phyloP scores from a whole-genome alignment of 495 filamentous ascomycete species.

The Hypoxylon trugodes region DNA sequence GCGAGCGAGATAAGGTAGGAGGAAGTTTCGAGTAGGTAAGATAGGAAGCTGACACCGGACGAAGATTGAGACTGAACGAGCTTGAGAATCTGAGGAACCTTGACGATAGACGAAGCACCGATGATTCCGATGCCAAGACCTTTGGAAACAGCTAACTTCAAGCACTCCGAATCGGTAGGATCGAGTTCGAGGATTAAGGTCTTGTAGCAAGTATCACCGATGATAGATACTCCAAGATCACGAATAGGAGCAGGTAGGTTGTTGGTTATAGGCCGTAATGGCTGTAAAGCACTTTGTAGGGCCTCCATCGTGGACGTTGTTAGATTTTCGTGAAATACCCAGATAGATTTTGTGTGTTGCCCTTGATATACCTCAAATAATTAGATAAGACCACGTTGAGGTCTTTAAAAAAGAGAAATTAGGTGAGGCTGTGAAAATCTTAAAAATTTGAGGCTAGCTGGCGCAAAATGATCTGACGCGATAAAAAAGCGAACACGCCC shows the following conservation, averaged over 20 bases:
- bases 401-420: not conserved
- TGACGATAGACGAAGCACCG: constrained; percentile 85
- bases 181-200: constrained; percentile 82
- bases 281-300: constrained; percentile 73
- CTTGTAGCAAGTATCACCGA: constrained; percentile 86
- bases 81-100: constrained; percentile 95
- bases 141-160: constrained; percentile 89
- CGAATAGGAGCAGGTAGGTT: constrained; percentile 80
- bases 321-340: not conserved
- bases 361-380: not conserved
- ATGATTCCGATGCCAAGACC: constrained; percentile 92
- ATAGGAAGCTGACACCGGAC: constrained; percentile 84
- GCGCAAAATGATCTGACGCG: constrained; percentile 24
- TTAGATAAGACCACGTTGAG: constrained; percentile 2
- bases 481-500: constrained; percentile 14
- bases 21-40: constrained; percentile 89
- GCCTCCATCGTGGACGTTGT: constrained; percentile 53
- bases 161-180: constrained; percentile 73
- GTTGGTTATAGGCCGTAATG: constrained; percentile 80
- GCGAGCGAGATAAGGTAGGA: constrained; percentile 84
- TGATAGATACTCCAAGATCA: constrained; percentile 76
- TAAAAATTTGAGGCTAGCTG: constrained; percentile 1
- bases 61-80: constrained; percentile 80
- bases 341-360: not conserved
- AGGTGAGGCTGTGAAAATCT: constrained; percentile 19